Evolutionary conservation across 345 rosid genomes (phyloP).

Genomic region (Kernera saxatilis): DNA sequence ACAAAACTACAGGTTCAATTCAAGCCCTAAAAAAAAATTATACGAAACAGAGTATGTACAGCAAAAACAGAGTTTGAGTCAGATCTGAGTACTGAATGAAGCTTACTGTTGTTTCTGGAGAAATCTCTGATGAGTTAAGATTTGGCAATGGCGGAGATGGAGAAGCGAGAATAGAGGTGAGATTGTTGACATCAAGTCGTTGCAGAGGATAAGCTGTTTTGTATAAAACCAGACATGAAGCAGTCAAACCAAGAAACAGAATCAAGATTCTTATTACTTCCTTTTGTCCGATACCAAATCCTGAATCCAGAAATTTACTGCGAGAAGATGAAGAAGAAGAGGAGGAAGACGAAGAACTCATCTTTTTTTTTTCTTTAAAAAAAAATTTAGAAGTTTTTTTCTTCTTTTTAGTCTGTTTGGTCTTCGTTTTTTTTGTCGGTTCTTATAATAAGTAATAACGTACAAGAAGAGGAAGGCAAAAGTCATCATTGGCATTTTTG

Average conservation of each 20-base stretch:
- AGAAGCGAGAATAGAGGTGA: constrained; percentile 9
- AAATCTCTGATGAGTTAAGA: neutral
- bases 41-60: neutral
- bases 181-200: constrained; percentile 8
- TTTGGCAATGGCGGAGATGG: constrained; percentile 9
- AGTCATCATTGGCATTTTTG: constrained; percentile 15
- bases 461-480: constrained; percentile 6
- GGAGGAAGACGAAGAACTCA: constrained; percentile 24
- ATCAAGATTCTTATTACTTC: constrained; percentile 28
- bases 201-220: constrained; percentile 28
- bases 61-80: neutral
- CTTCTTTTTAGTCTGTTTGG: neutral
- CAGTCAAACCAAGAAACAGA: constrained; percentile 28
- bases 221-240: constrained; percentile 29
- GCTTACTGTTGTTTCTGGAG: constrained; percentile 20
- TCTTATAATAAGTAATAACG: constrained; percentile 25
- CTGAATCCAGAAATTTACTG: constrained; percentile 12
- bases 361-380: neutral
- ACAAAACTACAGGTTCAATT: neutral
- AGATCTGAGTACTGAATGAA: constrained; percentile 1
- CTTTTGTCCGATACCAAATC: constrained; percentile 11
- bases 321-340: constrained; percentile 17
- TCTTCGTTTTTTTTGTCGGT: constrained; percentile 25
- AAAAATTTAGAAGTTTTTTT: neutral
- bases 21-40: neutral